These are phyloP conservation scores for Tulasnella sp. DNA, from an alignment of 768 basidiomycete species.

Conservation along the genomic window DNA sequence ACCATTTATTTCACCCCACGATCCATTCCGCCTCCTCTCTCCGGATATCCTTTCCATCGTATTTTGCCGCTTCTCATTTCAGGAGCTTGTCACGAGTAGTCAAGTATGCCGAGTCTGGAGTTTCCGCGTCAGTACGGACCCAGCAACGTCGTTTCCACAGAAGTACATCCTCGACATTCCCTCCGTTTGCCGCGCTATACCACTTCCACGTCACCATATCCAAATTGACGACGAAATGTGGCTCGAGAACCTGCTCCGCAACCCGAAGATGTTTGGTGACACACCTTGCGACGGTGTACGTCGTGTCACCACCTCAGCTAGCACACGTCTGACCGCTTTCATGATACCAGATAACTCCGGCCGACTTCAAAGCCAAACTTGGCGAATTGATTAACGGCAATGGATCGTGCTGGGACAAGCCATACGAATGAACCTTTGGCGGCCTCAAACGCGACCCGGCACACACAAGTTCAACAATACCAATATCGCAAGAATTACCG, in stretches of 20 bases:
- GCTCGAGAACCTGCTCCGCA: constrained; percentile 26
- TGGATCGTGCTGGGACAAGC: background rate
- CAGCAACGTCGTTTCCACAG: too few species aligned
- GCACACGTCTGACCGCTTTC: background rate
- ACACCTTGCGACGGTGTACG: constrained; percentile 22
- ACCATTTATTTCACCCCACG: too few species aligned
- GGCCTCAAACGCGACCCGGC: constrained; percentile 25
- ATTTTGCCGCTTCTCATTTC: too few species aligned
- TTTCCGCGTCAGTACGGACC: too few species aligned
- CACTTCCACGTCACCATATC: constrained; percentile 30
- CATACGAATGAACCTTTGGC: constrained; percentile 25
- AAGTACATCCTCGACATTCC: too few species aligned
- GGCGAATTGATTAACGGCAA: background rate
- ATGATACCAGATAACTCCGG: constrained; percentile 18
- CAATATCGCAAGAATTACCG: constrained; percentile 33
- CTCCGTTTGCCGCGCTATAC: constrained; percentile 19
- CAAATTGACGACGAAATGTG: constrained; percentile 25
- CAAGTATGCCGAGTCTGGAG: too few species aligned
- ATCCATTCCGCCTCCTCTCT: too few species aligned
- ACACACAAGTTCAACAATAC: constrained; percentile 21
- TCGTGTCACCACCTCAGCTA: background rate
- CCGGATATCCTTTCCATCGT: too few species aligned
- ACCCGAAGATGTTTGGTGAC: constrained; percentile 22
- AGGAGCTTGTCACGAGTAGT: too few species aligned
- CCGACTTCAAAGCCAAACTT: background rate